Evolutionary conservation across 495 filamentous ascomycete species (phyloP).

Genomic region (Hyaloscypha variabilis): DNA sequence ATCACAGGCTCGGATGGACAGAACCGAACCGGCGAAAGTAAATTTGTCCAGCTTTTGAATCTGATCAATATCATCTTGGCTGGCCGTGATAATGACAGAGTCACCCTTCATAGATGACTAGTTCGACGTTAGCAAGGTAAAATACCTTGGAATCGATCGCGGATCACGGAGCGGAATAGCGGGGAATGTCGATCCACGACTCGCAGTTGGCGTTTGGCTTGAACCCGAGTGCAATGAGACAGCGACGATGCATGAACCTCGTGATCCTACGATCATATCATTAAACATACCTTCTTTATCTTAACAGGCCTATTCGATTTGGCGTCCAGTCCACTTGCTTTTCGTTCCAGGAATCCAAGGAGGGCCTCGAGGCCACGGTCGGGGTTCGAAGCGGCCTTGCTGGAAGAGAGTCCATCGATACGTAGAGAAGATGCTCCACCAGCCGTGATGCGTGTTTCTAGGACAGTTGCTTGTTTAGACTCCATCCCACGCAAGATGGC

Average conservation of each 20-base stretch:
- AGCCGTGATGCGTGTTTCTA: slow-evolving; percentile 30
- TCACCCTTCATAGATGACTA: slow-evolving; percentile 72
- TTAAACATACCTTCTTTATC: slow-evolving; percentile 81
- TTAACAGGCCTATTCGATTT: slow-evolving; percentile 55
- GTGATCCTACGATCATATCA: slow-evolving; percentile 49
- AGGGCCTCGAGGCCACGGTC: slow-evolving; percentile 75
- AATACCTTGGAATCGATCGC: slow-evolving; percentile 42
- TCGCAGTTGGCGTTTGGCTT: slow-evolving; percentile 55
- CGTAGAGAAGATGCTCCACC: slow-evolving; percentile 41
- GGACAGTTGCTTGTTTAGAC: slow-evolving; percentile 36
- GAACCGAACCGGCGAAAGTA: slow-evolving; percentile 61
- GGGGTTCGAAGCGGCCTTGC: slow-evolving; percentile 68
- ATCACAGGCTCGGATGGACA: slow-evolving; percentile 53
- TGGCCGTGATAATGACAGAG: slow-evolving; percentile 67
- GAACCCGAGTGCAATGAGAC: slow-evolving; percentile 58
- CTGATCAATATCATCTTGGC: slow-evolving; percentile 59
- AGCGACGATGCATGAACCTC: slow-evolving; percentile 35
- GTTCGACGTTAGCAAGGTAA: slow-evolving; percentile 69
- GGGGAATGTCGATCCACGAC: slow-evolving; percentile 57
- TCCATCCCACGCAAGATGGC: slow-evolving; percentile 31
- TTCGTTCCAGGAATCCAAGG: slow-evolving; percentile 80
- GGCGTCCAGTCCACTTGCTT: slow-evolving; percentile 60
- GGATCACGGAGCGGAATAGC: slow-evolving; percentile 52
- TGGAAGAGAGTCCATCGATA: slow-evolving; percentile 73
- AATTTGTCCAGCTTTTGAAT: slow-evolving; percentile 66